phyloP scores from a whole-genome alignment of 2,329 filamentous ascomycete species.

The Malbranchea cinnamomea region DNA sequence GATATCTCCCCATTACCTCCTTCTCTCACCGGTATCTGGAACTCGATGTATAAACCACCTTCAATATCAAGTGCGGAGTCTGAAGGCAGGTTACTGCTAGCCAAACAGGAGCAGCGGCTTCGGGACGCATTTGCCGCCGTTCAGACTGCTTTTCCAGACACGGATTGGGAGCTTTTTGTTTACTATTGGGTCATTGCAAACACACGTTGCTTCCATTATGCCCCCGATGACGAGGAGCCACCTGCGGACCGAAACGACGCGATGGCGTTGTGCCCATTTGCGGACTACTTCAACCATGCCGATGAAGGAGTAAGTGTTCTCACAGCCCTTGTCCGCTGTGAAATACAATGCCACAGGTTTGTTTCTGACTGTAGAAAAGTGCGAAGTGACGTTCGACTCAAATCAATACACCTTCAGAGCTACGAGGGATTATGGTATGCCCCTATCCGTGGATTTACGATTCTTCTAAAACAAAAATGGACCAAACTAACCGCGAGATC shows the following conservation, averaged over 20 bases:
- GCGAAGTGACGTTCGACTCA: conserved; percentile 24
- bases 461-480: not conserved
- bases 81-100: no score
- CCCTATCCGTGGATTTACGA: not conserved
- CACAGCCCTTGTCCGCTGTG: not conserved
- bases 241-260: conserved; percentile 29
- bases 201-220: conserved; percentile 45
- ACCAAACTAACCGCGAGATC: not conserved
- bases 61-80: no score
- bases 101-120: conserved; percentile 41
- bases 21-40: conserved; percentile 25
- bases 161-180: conserved; percentile 29
- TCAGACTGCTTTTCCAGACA: conserved; percentile 27
- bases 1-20: conserved; percentile 17
- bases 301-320: conserved; percentile 24
- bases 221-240: conserved; percentile 24
- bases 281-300: conserved; percentile 34
- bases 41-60: conserved; percentile 13
- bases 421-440: conserved; percentile 19
- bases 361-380: conserved; percentile 9
- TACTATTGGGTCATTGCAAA: conserved; percentile 49
- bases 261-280: conserved; percentile 32
- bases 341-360: not conserved
- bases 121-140: conserved; percentile 35
- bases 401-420: conserved; percentile 22